Percentiles rank a stretch among this genome's conserved stretches.
These are phyloP conservation scores for Chlorella vulgaris DNA, from an alignment of 139 green algal genomes.

Conservation along the genomic window DNA sequence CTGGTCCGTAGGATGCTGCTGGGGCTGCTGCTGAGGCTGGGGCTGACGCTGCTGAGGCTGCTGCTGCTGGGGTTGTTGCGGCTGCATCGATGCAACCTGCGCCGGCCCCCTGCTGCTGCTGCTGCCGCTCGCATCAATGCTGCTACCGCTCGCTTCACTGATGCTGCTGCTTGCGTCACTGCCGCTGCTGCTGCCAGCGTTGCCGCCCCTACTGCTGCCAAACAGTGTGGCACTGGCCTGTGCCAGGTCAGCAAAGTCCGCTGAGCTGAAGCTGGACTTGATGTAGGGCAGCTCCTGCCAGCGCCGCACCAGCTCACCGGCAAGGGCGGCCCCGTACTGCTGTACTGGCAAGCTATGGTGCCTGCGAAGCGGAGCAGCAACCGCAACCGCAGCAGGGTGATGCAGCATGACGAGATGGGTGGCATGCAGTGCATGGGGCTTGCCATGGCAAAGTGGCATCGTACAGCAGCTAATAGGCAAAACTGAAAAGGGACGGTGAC, in stretches of 20 bases:
- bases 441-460: no score
- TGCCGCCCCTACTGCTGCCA: not conserved
- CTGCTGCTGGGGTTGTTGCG: no score
- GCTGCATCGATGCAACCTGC: not conserved
- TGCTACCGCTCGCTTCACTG: not conserved
- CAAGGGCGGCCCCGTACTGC: slow-evolving; percentile 2
- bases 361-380: not conserved
- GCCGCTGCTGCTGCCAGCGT: not conserved
- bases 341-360: not conserved
- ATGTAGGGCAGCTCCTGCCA: slow-evolving; percentile 29
- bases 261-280: not conserved
- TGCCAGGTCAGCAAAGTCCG: slow-evolving; percentile 38
- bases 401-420: no score
- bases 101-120: not conserved
- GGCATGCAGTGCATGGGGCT: no score
- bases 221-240: slow-evolving; percentile 13
- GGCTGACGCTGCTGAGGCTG: not conserved
- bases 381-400: not conserved
- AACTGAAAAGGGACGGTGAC: no score
- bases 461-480: no score
- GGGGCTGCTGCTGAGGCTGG: no score
- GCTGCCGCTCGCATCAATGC: not conserved
- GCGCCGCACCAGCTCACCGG: slow-evolving; percentile 10
- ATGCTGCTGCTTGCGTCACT: not conserved
- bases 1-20: no score